Evolutionary conservation across 176 grass and related monocot species (phyloP).

Genomic region (Hordeum marinum): DNA sequence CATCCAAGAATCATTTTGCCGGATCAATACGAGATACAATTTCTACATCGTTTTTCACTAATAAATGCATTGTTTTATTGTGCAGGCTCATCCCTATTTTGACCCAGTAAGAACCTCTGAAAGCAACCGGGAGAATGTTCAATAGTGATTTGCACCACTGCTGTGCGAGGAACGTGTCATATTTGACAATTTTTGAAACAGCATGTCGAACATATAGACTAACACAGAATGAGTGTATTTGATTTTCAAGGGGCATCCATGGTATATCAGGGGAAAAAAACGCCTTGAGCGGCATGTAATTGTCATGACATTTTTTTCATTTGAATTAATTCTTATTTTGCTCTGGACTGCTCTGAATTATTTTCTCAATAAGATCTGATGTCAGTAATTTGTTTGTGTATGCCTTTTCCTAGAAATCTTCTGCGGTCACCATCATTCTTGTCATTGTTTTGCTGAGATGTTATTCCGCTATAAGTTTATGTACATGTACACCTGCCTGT

Average conservation of each 20-base stretch:
- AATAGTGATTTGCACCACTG: conserved; percentile 11
- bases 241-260: not conserved
- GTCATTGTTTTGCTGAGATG: not conserved
- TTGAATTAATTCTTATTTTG: not conserved
- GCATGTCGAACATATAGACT: not conserved
- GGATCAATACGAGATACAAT: not conserved
- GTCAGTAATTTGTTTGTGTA: not conserved
- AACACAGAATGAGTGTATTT: conserved; percentile 6
- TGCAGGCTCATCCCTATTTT: conserved; percentile 82
- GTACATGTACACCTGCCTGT: not conserved
- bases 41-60: not conserved
- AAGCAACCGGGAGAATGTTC: conserved; percentile 26
- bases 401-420: not conserved
- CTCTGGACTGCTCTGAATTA: not conserved
- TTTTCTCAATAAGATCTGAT: conserved; percentile 10
- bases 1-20: conserved; percentile 1
- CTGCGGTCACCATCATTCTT: not conserved
- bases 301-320: not conserved
- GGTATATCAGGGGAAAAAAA: not conserved
- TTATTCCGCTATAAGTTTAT: not conserved
- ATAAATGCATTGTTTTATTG: not conserved
- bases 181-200: not conserved
- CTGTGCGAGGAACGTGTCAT: not conserved
- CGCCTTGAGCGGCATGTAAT: not conserved
- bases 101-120: conserved; percentile 48